Evolutionary conservation across 441 rosid species (phyloP).

Genomic region (Breynia disticha): DNA sequence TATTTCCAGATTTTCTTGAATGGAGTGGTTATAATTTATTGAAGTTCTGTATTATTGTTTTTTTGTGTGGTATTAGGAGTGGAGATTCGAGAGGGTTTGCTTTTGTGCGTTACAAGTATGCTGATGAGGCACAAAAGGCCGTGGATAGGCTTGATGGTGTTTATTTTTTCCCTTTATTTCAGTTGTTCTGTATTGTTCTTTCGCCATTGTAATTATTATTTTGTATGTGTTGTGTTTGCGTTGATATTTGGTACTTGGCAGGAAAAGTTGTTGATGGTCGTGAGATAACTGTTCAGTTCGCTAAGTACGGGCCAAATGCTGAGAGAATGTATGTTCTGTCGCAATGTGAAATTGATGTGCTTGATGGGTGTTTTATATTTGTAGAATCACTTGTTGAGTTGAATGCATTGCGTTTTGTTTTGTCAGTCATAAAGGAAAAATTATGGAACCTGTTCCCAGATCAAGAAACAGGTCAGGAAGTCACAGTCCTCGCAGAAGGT

Average conservation of each 20-base stretch:
- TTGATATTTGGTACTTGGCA: constrained; percentile 13
- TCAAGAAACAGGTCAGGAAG: constrained; percentile 39
- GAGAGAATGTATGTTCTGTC: constrained; percentile 45
- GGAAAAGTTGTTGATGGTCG: constrained; percentile 65
- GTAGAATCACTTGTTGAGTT: neutral
- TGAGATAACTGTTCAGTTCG: constrained; percentile 65
- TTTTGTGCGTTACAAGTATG: constrained; percentile 67
- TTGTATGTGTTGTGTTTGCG: neutral
- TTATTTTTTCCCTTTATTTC: neutral
- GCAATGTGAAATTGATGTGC: neutral
- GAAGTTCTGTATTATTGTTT: neutral
- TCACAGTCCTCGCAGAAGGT: constrained; percentile 49
- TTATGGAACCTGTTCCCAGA: constrained; percentile 34
- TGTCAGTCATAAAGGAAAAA: constrained; percentile 44
- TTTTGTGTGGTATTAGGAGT: constrained; percentile 23
- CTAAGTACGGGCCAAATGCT: constrained; percentile 74
- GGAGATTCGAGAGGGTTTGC: constrained; percentile 73
- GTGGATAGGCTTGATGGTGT: constrained; percentile 63
- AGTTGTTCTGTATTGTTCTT: neutral
- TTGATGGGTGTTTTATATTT: neutral
- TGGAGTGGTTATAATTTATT: neutral
- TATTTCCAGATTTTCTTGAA: neutral
- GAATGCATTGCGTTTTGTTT: neutral
- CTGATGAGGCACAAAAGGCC: constrained; percentile 67
- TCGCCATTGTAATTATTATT: neutral